Conservation (phyloP, 225 moss, liverwort and hornwort species). For the Marchantia paleacea region DNA sequence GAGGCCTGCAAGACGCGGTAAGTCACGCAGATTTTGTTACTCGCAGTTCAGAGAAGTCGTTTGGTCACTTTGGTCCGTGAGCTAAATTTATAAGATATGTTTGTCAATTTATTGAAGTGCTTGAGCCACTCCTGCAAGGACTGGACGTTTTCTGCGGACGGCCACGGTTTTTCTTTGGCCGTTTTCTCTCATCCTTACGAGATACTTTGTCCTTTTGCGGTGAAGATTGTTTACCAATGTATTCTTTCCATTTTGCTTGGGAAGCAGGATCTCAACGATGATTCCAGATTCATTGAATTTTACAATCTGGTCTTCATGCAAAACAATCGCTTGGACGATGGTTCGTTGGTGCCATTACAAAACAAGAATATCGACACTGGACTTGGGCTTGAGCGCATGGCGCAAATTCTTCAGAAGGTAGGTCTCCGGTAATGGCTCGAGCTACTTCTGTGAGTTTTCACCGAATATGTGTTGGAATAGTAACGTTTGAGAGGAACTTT, state of each 20-base stretch:
- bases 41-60: not conserved
- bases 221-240: not conserved
- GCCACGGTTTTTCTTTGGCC: too few species aligned
- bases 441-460: not conserved
- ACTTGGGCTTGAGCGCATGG: conserved; percentile 87
- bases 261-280: conserved; percentile 80
- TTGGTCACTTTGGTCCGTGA: too few species aligned
- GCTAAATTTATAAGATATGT: too few species aligned
- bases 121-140: too few species aligned
- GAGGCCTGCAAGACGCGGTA: conserved; percentile 70
- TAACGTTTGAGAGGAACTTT: not conserved
- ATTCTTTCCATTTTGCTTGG: not conserved
- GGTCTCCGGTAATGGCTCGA: not conserved
- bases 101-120: too few species aligned
- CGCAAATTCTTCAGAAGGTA: conserved; percentile 94
- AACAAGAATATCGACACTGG: conserved; percentile 94
- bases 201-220: too few species aligned
- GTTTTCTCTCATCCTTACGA: too few species aligned
- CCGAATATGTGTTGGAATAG: not conserved
- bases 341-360: conserved; percentile 58
- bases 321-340: conserved; percentile 75
- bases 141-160: too few species aligned
- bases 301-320: conserved; percentile 96
- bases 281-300: conserved; percentile 85
- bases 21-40: not conserved